Conservation (phyloP, 768 basidiomycete genomes). For the Hypholoma fasciculare region DNA sequence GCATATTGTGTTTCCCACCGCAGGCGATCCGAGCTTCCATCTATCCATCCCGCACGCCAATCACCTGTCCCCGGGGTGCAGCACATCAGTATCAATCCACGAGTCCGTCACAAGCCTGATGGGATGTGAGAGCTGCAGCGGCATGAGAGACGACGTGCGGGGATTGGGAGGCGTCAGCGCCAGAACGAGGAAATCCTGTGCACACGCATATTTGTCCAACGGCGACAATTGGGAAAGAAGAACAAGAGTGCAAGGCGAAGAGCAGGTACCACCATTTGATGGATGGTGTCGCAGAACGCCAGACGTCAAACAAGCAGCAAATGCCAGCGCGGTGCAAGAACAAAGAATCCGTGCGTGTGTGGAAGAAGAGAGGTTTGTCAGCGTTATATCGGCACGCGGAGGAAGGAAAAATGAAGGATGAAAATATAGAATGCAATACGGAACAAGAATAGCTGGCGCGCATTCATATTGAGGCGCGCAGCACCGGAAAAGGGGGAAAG, state of each 20-base stretch:
- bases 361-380: background rate
- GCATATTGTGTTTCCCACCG: background rate
- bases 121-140: slow-evolving; percentile 44
- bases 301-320: slow-evolving; percentile 1
- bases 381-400: background rate
- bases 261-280: slow-evolving; percentile 1
- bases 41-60: background rate
- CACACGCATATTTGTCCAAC: background rate
- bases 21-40: too few relatives aligned
- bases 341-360: background rate
- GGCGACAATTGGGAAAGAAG: background rate
- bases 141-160: slow-evolving; percentile 41
- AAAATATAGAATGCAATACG: too few relatives aligned
- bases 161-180: slow-evolving; percentile 45
- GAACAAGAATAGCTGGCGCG: too few relatives aligned
- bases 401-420: too few relatives aligned
- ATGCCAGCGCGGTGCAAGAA: background rate
- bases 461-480: background rate
- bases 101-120: slow-evolving; percentile 59
- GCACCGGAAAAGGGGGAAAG: background rate
- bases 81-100: slow-evolving; percentile 35
- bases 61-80: slow-evolving; percentile 38
- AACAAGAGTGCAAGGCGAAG: background rate
- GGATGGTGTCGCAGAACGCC: background rate
- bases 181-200: slow-evolving; percentile 57